Evolutionary conservation across 73 alveolate species (phyloP).

Genomic region (Tetrahymena borealis): DNA sequence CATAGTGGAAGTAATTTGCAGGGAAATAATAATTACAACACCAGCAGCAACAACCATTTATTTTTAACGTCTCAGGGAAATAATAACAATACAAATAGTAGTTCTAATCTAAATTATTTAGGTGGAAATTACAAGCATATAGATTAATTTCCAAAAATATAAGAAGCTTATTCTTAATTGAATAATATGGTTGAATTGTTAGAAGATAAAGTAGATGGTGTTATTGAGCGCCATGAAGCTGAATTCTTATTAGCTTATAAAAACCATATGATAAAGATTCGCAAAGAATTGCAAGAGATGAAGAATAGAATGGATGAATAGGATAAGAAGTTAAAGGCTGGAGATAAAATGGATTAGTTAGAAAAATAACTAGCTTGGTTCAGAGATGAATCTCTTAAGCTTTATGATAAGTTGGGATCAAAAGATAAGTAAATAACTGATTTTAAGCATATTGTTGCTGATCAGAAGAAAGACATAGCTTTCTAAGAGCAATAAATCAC

Average conservation of each 20-base stretch:
- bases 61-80: neutral
- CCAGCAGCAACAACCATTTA: neutral
- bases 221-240: slow-evolving; percentile 9
- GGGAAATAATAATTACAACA: neutral
- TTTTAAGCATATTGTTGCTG: neutral
- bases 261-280: slow-evolving; percentile 18
- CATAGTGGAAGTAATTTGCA: neutral
- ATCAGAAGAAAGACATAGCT: neutral
- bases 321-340: neutral
- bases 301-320: slow-evolving; percentile 3
- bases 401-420: slow-evolving; percentile 9
- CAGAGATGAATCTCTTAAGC: slow-evolving; percentile 6
- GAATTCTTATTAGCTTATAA: slow-evolving; percentile 14
- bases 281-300: slow-evolving; percentile 17
- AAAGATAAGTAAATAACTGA: slow-evolving; percentile 12
- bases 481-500: slow-evolving; percentile 12
- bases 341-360: slow-evolving; percentile 11
- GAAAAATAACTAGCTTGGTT: neutral
- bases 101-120: neutral
- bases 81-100: neutral
- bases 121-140: neutral
- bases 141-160: neutral
- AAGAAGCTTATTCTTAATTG: neutral
- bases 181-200: neutral
- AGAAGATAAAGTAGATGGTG: neutral